A percentile compares a stretch with the other conserved stretches of the same genome.
Conservation (phyloP, 176 grass and related monocot species). For the Miscanthus lutarioriparius region DNA sequence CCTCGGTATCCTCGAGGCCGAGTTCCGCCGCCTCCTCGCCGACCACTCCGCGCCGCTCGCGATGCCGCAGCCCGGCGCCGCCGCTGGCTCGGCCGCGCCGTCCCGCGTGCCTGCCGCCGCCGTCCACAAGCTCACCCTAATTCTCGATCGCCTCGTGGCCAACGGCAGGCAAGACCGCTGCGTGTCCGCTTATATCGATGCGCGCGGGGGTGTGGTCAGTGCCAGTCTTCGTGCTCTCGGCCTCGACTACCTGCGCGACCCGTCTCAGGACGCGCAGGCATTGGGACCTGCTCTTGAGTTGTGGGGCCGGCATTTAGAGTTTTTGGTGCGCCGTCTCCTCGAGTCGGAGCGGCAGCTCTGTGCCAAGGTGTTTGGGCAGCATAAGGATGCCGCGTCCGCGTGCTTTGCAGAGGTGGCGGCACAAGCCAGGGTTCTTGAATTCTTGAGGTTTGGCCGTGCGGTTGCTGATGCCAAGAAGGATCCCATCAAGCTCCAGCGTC, state of each 20-base stretch:
- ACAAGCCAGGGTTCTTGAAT: constrained; percentile 55
- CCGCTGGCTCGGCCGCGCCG: constrained; percentile 17
- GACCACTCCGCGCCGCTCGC: constrained; percentile 55
- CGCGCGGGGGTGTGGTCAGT: constrained; percentile 51
- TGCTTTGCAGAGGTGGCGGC: constrained; percentile 67
- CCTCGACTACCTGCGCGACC: constrained; percentile 54
- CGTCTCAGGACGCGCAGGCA: constrained; percentile 40
- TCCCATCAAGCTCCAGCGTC: constrained; percentile 72
- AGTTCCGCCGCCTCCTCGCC: constrained; percentile 69
- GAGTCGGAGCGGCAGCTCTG: constrained; percentile 68
- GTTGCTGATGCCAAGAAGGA: constrained; percentile 78
- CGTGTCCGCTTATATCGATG: constrained; percentile 35
- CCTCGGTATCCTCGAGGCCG: constrained; percentile 62
- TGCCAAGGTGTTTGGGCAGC: constrained; percentile 55
- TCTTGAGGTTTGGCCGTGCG: constrained; percentile 60
- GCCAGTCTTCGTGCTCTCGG: constrained; percentile 52
- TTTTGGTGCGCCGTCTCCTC: constrained; percentile 55
- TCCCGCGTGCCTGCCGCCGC: constrained; percentile 49
- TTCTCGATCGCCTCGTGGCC: constrained; percentile 62
- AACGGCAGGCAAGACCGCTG: constrained; percentile 46
- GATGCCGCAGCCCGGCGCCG: constrained; percentile 35
- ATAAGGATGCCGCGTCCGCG: constrained; percentile 20
- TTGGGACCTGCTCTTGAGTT: constrained; percentile 46
- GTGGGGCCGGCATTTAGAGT: constrained; percentile 67
- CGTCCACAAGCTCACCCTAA: constrained; percentile 59